Conservation (phyloP, 1,139 yeast species). For the Suhomyces coccinellae region DNA sequence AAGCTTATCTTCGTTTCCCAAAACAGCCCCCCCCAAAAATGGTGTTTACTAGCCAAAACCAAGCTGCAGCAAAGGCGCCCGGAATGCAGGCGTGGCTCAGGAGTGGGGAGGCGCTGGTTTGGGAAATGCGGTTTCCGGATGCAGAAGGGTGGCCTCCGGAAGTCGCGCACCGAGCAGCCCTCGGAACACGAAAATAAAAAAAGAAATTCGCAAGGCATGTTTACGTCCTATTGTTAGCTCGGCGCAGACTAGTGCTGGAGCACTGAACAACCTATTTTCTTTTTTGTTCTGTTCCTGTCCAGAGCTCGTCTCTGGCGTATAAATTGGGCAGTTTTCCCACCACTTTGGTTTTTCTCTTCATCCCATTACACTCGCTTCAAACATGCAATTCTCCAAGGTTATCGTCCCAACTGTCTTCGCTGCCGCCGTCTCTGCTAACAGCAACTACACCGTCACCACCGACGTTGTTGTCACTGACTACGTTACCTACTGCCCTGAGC, state of each 20-base stretch:
- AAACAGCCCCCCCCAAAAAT: too few relatives aligned
- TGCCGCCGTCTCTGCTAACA: constrained; percentile 37
- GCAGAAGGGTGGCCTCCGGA: not conserved
- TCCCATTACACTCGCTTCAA: constrained; percentile 24
- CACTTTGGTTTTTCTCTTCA: constrained; percentile 4
- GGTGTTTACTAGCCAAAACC: too few relatives aligned
- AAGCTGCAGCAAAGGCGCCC: too few relatives aligned
- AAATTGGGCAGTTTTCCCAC: constrained; percentile 10
- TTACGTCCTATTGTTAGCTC: not conserved
- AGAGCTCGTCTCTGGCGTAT: constrained; percentile 6
- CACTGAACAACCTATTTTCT: not conserved
- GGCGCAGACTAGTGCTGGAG: not conserved
- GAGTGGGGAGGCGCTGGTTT: not conserved
- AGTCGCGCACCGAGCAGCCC: not conserved
- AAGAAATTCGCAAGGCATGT: constrained; percentile 1
- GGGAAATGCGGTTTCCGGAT: not conserved
- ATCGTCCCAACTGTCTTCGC: constrained; percentile 40
- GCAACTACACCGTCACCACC: constrained; percentile 47
- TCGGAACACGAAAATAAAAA: not conserved
- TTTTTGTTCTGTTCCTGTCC: not conserved
- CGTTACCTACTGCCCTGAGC: constrained; percentile 49
- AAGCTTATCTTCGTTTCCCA: too few relatives aligned
- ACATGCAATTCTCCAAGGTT: constrained; percentile 47
- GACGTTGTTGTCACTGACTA: constrained; percentile 45
- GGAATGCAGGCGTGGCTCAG: too few relatives aligned